These are phyloP conservation scores for Huntiella savannae DNA, from an alignment of 2,329 filamentous ascomycete genomes.

Conservation along the genomic window DNA sequence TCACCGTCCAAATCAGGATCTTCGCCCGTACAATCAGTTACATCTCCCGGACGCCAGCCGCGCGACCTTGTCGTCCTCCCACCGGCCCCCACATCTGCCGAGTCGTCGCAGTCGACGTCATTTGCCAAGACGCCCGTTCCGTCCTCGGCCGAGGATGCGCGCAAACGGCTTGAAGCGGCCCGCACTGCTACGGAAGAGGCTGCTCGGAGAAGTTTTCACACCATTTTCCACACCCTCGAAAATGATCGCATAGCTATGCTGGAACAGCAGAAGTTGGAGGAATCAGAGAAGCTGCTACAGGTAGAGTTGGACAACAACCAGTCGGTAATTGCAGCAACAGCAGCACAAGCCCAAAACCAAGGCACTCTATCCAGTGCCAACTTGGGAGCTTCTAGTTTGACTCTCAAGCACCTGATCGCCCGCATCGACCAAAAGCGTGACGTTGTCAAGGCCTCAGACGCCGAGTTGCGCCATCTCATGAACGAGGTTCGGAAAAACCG, in stretches of 20 bases:
- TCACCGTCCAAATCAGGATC: conserved; percentile 54
- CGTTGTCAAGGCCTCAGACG: conserved; percentile 78
- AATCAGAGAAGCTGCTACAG: conserved; percentile 88
- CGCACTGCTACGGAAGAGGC: conserved; percentile 80
- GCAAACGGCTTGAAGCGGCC: conserved; percentile 81
- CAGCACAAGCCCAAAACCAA: conserved; percentile 18
- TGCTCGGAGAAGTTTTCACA: conserved; percentile 78
- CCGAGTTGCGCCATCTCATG: conserved; percentile 78
- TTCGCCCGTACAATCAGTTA: conserved; percentile 43
- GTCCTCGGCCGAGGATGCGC: conserved; percentile 68
- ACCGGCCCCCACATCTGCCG: conserved; percentile 24
- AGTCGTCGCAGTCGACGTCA: conserved; percentile 17
- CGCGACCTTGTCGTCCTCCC: conserved; percentile 10
- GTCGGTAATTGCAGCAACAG: conserved; percentile 34
- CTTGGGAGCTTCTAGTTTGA: conserved; percentile 84
- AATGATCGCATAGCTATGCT: conserved; percentile 92
- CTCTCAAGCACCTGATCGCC: conserved; percentile 89
- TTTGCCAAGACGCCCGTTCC: conserved; percentile 23
- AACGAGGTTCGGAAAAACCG: conserved; percentile 95
- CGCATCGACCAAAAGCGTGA: conserved; percentile 86
- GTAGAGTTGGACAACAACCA: conserved; percentile 69
- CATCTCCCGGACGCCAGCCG: conserved; percentile 27
- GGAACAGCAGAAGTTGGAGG: conserved; percentile 90
- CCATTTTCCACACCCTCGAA: conserved; percentile 85
- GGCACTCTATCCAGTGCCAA: conserved; percentile 87